These are phyloP conservation scores for Euphrasia confusa DNA, from an alignment of 257 asterid genomes.

Conservation along the genomic window DNA sequence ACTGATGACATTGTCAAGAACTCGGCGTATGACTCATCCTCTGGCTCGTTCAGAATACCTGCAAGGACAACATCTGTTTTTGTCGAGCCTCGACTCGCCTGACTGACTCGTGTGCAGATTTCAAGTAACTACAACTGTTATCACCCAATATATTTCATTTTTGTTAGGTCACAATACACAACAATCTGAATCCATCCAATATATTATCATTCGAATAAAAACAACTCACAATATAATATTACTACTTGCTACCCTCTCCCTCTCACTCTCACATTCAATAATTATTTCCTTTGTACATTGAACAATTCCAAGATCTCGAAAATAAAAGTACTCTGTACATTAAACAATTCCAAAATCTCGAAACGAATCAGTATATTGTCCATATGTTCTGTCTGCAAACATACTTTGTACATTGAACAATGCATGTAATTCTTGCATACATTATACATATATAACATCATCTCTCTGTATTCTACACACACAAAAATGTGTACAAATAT, in stretches of 20 bases:
- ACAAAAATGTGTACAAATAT: constrained; percentile 15
- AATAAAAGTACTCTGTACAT: too few relatives aligned
- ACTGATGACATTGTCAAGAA: constrained; percentile 56
- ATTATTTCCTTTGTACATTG: too few relatives aligned
- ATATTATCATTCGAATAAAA: background rate
- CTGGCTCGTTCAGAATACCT: constrained; percentile 68
- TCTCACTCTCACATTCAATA: too few relatives aligned
- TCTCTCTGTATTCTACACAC: constrained; percentile 1
- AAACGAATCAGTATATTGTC: too few relatives aligned
- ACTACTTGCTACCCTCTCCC: too few relatives aligned
- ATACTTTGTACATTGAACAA: too few relatives aligned
- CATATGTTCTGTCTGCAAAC: too few relatives aligned
- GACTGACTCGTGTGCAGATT: background rate
- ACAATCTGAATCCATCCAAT: background rate
- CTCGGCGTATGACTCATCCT: constrained; percentile 56
- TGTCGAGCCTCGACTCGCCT: constrained; percentile 44
- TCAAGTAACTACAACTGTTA: background rate
- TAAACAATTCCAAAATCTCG: too few relatives aligned
- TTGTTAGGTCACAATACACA: too few relatives aligned
- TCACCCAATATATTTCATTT: background rate
- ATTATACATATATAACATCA: background rate
- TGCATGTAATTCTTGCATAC: too few relatives aligned
- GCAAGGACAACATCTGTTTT: constrained; percentile 74
- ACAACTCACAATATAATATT: too few relatives aligned
- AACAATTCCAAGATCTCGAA: too few relatives aligned